A percentile compares a stretch with the other conserved stretches of the same genome.
Evolutionary conservation across 805 yeast species (phyloP).

Genomic region (Candida endomychidarum): DNA sequence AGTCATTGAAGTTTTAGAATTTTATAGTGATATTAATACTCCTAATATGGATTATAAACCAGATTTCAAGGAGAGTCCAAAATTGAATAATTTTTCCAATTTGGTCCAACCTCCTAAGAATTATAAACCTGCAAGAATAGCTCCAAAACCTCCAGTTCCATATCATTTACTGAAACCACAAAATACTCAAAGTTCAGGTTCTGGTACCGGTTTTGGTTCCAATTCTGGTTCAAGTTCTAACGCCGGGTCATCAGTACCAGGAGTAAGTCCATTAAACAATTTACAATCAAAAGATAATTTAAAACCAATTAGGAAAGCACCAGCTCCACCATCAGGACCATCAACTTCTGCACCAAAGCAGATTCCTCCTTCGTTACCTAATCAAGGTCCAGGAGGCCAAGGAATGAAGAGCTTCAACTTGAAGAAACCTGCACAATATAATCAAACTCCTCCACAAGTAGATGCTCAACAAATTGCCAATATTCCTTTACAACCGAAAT

Average conservation of each 20-base stretch:
- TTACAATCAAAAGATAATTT: slow-evolving; percentile 27
- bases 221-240: slow-evolving; percentile 2
- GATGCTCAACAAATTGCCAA: slow-evolving; percentile 3
- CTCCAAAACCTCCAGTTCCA: slow-evolving; percentile 47
- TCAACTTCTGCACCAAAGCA: slow-evolving; percentile 25
- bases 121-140: slow-evolving; percentile 39
- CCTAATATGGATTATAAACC: slow-evolving; percentile 9
- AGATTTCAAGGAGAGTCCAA: slow-evolving; percentile 8
- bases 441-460: slow-evolving; percentile 5
- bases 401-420: slow-evolving; percentile 13
- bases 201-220: background rate
- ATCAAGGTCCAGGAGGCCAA: background rate
- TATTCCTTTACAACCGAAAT: slow-evolving; percentile 1
- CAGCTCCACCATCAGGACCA: slow-evolving; percentile 23
- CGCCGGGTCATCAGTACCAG: too few relatives aligned
- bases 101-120: slow-evolving; percentile 17
- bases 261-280: slow-evolving; percentile 35
- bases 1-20: slow-evolving; percentile 59
- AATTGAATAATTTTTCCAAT: slow-evolving; percentile 12
- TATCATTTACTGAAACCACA: slow-evolving; percentile 29
- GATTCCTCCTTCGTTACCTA: slow-evolving; percentile 32
- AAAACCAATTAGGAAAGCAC: slow-evolving; percentile 55
- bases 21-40: slow-evolving; percentile 40
- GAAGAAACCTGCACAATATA: slow-evolving; percentile 7
- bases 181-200: background rate